Conservation (phyloP, 2,329 filamentous ascomycete species). For the Chaetothyriales sp. region DNA sequence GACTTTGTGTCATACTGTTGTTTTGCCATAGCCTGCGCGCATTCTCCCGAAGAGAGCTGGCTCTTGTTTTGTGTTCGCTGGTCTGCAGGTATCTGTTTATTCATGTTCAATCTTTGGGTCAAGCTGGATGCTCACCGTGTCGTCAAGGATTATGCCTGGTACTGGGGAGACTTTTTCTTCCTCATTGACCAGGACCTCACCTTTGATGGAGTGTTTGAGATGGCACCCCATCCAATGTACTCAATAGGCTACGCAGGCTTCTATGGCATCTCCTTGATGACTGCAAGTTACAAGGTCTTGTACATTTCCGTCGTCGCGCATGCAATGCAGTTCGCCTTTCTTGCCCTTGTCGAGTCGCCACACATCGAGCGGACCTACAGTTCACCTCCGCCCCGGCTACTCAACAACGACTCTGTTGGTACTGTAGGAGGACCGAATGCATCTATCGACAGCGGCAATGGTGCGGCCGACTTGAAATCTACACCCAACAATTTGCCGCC, state of each 20-base stretch:
- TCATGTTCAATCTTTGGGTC: slow-evolving; percentile 95
- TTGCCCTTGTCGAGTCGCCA: slow-evolving; percentile 83
- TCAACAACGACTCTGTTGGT: slow-evolving; percentile 23
- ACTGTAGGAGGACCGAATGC: slow-evolving; percentile 22
- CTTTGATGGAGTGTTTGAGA: slow-evolving; percentile 97
- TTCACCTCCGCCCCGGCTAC: slow-evolving; percentile 51
- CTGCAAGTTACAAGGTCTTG: slow-evolving; percentile 90
- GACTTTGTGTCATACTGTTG: slow-evolving; percentile 95
- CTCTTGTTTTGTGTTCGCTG: slow-evolving; percentile 60
- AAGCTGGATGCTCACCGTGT: slow-evolving; percentile 95
- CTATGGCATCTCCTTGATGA: slow-evolving; percentile 97
- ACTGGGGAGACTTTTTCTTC: slow-evolving; percentile 99
- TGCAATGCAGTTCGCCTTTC: slow-evolving; percentile 83
- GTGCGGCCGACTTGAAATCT: slow-evolving; percentile 22
- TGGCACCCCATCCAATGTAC: slow-evolving; percentile 98
- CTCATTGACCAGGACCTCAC: slow-evolving; percentile 94
- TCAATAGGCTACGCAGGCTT: slow-evolving; percentile 95
- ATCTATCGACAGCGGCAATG: slow-evolving; percentile 23
- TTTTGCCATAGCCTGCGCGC: slow-evolving; percentile 78
- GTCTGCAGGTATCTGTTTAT: slow-evolving; percentile 58
- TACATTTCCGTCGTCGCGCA: slow-evolving; percentile 95
- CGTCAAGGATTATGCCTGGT: slow-evolving; percentile 98
- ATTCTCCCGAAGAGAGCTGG: slow-evolving; percentile 56
- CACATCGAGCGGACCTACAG: slow-evolving; percentile 99
- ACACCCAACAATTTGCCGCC: slow-evolving; percentile 37